Percentiles rank a stretch among this genome's conserved stretches.
These are phyloP conservation scores for Kodamaea suecica DNA, from an alignment of 1,139 yeast species.

Conservation along the genomic window DNA sequence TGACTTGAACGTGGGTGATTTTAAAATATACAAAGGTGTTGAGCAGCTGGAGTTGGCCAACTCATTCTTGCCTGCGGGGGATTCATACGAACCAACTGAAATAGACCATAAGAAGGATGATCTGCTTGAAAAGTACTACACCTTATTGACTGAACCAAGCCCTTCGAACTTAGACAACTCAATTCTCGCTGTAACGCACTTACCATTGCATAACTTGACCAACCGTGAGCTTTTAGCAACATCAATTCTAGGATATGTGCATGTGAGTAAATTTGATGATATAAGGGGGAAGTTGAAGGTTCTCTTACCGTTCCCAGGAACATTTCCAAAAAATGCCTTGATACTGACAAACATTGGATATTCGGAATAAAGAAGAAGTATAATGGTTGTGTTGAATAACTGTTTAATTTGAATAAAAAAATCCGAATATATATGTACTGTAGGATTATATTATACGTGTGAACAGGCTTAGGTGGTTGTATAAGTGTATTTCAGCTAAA, in stretches of 20 bases:
- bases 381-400: no score
- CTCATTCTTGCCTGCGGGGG: slow-evolving; percentile 47
- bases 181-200: slow-evolving; percentile 68
- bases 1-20: slow-evolving; percentile 37
- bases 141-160: slow-evolving; percentile 37
- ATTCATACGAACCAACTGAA: slow-evolving; percentile 34
- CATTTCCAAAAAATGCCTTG: slow-evolving; percentile 66
- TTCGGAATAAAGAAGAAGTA: slow-evolving; percentile 51
- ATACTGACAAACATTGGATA: slow-evolving; percentile 68
- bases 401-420: no score
- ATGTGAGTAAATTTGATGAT: slow-evolving; percentile 56
- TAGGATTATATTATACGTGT: no score
- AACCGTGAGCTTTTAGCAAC: slow-evolving; percentile 52
- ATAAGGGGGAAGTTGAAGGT: slow-evolving; percentile 67
- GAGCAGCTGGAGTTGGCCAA: slow-evolving; percentile 36
- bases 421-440: no score
- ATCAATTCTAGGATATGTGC: slow-evolving; percentile 64
- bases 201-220: slow-evolving; percentile 49
- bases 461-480: no score
- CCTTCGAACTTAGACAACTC: slow-evolving; percentile 65
- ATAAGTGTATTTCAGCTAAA: no score
- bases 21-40: slow-evolving; percentile 39
- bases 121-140: slow-evolving; percentile 33
- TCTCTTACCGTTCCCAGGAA: slow-evolving; percentile 84
- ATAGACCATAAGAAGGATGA: slow-evolving; percentile 25